A percentile compares a stretch with the other conserved stretches of the same genome.
These are phyloP conservation scores for Solanum boliviense DNA, from an alignment of 257 asterid genomes.

Conservation along the genomic window DNA sequence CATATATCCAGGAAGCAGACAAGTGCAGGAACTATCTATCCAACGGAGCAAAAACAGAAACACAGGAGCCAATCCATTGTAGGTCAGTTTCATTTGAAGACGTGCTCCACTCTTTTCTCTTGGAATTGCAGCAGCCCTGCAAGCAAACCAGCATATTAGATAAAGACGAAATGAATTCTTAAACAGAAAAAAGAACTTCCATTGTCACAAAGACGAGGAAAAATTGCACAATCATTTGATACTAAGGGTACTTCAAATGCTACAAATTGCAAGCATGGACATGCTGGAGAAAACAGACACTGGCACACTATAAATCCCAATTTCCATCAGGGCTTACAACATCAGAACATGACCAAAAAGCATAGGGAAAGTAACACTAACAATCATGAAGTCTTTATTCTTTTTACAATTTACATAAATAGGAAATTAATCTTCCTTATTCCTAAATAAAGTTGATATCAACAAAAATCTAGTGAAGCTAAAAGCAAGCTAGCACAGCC, in stretches of 20 bases:
- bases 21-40: conserved; percentile 69
- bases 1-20: conserved; percentile 43
- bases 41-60: conserved; percentile 58
- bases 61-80: conserved; percentile 57
- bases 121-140: conserved; percentile 79
- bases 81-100: conserved; percentile 75
- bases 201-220: not conserved
- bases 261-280: not conserved
- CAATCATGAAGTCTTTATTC: not conserved
- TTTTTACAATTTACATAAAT: not conserved
- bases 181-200: not conserved
- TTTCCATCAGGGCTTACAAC: not conserved
- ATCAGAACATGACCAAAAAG: not conserved
- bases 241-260: not conserved
- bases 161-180: not conserved
- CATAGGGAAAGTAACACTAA: not conserved
- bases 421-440: not conserved
- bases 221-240: not conserved
- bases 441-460: not conserved
- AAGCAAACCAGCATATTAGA: conserved; percentile 5
- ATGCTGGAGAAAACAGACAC: not conserved
- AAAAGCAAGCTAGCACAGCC: not conserved
- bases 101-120: conserved; percentile 65
- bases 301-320: not conserved
- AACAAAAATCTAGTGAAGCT: not conserved